A percentile compares a stretch with the other conserved stretches of the same genome.
phyloP scores from a whole-genome alignment of 2,329 filamentous ascomycete species.

The Cordyceps fumosorosea region DNA sequence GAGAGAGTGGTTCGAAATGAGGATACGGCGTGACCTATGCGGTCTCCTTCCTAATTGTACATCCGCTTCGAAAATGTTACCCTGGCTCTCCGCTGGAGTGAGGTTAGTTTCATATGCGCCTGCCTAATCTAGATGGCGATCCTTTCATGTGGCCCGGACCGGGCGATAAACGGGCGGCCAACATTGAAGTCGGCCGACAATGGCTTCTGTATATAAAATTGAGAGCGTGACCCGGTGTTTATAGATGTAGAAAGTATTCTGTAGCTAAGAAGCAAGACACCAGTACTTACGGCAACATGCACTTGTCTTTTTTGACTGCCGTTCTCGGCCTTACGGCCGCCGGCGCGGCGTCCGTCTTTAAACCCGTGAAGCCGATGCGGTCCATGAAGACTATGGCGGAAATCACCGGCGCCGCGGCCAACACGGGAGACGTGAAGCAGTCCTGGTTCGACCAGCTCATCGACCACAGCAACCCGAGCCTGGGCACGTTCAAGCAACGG shows the following conservation, averaged over 20 bases:
- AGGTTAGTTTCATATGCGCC: background rate
- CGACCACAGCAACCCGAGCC: slow-evolving; percentile 49
- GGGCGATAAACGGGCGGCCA: background rate
- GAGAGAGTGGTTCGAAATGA: background rate
- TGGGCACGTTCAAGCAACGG: slow-evolving; percentile 59
- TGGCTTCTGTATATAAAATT: background rate
- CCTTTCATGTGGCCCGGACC: background rate
- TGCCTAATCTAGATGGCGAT: background rate
- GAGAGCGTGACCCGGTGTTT: background rate
- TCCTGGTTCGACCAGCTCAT: slow-evolving; percentile 47
- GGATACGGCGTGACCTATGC: background rate
- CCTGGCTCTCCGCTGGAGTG: background rate
- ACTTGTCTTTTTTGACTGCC: background rate
- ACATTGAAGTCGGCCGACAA: background rate
- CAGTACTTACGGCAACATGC: background rate
- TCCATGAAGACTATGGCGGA: background rate
- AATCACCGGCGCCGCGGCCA: background rate
- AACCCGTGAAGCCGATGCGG: background rate
- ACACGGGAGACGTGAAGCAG: background rate
- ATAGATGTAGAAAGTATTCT: background rate
- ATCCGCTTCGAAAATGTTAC: background rate
- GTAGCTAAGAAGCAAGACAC: background rate
- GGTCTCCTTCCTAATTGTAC: background rate
- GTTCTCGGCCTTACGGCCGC: background rate
- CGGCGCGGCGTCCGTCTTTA: background rate